Base-by-base conservation (phyloP, 257 asterid species). In the Solanum bulbocastanum region DNA sequence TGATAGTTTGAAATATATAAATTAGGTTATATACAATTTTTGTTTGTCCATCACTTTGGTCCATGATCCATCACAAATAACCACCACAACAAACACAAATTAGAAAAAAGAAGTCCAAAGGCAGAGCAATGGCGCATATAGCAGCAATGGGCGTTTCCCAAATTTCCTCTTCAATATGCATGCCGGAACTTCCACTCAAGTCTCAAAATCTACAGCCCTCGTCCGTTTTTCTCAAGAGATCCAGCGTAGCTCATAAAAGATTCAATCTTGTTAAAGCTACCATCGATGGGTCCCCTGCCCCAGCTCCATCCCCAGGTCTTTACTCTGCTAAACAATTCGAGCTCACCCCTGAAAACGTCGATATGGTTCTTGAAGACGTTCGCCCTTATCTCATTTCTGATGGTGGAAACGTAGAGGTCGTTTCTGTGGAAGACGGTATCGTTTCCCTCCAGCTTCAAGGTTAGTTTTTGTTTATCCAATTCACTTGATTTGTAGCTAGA, bases 341-440 rank as follows among this genome's bases (percentile, higher is more conserved):
- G 82, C 98, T 96, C 69, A 95, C 96, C 60, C 37, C 88, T 5
- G 91, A 93, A 87, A 96, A 96, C 95, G 98, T 95, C 0, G 98
- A 94, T 89, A 91, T 91, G 93, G 98, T 96, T 85, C 98, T 96
- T 69, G 97, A 95, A 33, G 91, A 90, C 88, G 99, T 96, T 76
- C 94, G 99, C 14, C 99, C 99, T 83, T 96, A 96, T 91, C 96
- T 96, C 90, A 93, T 96, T 87, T 85, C 98, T 37, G 99, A 96
- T 88, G 99, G 99, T 7, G 99, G 99, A 60, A 93, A 96, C 62
- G 98, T 96, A 4, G 95, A 93, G 22, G 98, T 96, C 40, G 96
- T 95, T 1, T 94, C 99, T 18, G 97, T 95, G n/a, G 93, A 93
- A 9, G 87, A 93, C 92, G 98, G 98, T 72, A 93, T 96, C 91